Base-by-base conservation (phyloP, 768 basidiomycete species). In the Tylopilus sp. region DNA sequence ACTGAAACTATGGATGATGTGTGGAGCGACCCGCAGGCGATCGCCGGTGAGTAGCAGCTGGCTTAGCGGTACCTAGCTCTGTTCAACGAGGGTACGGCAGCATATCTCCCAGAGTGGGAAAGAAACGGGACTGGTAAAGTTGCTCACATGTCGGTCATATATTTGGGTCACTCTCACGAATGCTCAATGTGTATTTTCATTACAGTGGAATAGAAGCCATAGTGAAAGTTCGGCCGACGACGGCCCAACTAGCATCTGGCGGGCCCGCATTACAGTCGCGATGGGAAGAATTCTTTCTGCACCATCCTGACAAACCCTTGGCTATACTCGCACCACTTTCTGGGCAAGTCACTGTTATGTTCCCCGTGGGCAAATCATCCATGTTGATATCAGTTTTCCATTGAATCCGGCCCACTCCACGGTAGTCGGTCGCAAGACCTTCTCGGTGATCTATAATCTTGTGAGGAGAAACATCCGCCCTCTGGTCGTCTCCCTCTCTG, bases 271-370 rank as follows among this genome's bases (percentile, higher is more conserved):
- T 29, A 29, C 29, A 29, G 29, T 50, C 63, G 22, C 67, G 74
- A 45, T 87, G 85, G 85, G 67, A 77, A 3, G 62, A 67, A 13
- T 81, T 79, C 63, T 86, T 80, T 43, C 71, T 64, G 22, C 62
- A 70, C 19, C 70, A 67, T 10, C 77, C 78, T 0, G 85, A 86
- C 58, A 86, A 85, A 55, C 76, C 83, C 9, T 74, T 81, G n/a
- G 57, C 76, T 34, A 72, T 74, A 40, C 61, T 82, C 12, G 76
- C 66, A 0, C 55, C 72, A 0, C 54, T 76, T 21, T 66, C 77
- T 5, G 74, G 72, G 80, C 82, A 57, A 44, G 73, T 13, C 21
- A 13, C 3, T 13, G 7, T 37, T 36, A 10, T n/a, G 22, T 26
- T 12, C 3, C 29, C 26, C 11, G 12, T 4, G 33, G 25, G 11